Evolutionary conservation across 345 rosid genomes (phyloP), one percentile per base, ranked within the genome.

Genomic region (Eucalyptus curtisii): DNA sequence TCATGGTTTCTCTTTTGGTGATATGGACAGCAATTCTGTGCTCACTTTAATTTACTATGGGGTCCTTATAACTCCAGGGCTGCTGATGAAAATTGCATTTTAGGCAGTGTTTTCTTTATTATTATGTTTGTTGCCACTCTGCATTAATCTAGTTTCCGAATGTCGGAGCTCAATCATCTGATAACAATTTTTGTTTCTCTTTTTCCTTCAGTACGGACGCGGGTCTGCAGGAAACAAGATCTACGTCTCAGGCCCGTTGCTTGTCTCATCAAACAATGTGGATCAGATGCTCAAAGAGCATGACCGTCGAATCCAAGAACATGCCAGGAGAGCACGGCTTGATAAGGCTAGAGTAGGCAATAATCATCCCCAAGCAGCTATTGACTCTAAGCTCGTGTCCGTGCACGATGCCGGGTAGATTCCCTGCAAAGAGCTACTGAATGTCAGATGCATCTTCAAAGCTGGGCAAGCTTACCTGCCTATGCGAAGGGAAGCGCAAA

Each of bases 221-320:
- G 94, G 93, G 13, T 49, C 93, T 2, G 94, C 91, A 90, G 96
- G 95, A 87, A 93, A 93, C 95, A 98, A 94, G 95, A 96, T 98
- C 45, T 98, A 94, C 86, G 91, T 95, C 84, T 98, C 99, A 7
- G 99, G 99, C 90, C 98, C 99, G 12, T 92, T 96, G 53, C 92
- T 98, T 37, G 95, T 91, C 88, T 93, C 95, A 53, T 93, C 99
- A 40, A 93, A 94, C 92, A 94, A 98, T 88, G 93, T 95, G 37
- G 99, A 96, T 52, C 97, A 96, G 80, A 94, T 98, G 98, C 95
- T 97, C n/a, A 95, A 93, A 93, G 99, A 98, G 86, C 98, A 95
- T 11, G 98, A 98, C 86, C 89, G 93, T 10, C 93, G 92, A 91
- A 92, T 98, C 61, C 98, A 96, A 89, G 98, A 97, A 88, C 94